phyloP scores from a whole-genome alignment of 2,329 filamentous ascomycete genomes.

The Xylariaceae sp. region DNA sequence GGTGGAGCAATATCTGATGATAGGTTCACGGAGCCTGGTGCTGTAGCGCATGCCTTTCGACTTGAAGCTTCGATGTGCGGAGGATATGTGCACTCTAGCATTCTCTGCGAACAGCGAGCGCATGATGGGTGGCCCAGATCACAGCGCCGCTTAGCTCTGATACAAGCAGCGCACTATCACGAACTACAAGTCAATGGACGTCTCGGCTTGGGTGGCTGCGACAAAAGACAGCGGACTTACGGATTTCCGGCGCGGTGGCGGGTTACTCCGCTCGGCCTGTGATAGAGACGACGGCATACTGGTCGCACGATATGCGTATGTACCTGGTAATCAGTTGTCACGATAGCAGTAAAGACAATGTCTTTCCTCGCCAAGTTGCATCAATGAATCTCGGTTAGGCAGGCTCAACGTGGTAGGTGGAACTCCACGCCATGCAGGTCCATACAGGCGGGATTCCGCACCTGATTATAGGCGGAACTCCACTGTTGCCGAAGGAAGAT shows the following conservation, averaged over 20 bases:
- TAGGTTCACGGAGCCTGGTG: neutral
- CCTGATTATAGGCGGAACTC: too few species aligned
- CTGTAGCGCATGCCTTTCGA: neutral
- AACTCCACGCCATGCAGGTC: too few species aligned
- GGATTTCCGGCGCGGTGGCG: constrained; percentile 22
- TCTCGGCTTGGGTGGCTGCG: neutral
- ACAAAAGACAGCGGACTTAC: constrained; percentile 3
- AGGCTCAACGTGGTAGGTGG: too few species aligned
- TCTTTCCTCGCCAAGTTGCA: too few species aligned
- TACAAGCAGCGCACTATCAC: constrained; percentile 18
- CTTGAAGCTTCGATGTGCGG: neutral
- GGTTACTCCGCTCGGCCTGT: constrained; percentile 17
- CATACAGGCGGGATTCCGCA: too few species aligned
- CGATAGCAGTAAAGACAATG: too few species aligned
- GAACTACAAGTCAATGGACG: neutral
- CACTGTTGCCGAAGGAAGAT: too few species aligned
- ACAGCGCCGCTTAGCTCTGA: constrained; percentile 20
- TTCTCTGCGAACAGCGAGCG: constrained; percentile 19
- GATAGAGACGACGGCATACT: constrained; percentile 15
- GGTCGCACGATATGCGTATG: neutral
- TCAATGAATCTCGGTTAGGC: too few species aligned
- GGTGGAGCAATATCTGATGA: neutral
- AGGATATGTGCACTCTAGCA: constrained; percentile 17
- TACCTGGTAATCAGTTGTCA: too few species aligned
- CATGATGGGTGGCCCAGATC: constrained; percentile 20